phyloP scores from a whole-genome alignment of 306 rosid genomes.

The Ormosia emarginata region DNA sequence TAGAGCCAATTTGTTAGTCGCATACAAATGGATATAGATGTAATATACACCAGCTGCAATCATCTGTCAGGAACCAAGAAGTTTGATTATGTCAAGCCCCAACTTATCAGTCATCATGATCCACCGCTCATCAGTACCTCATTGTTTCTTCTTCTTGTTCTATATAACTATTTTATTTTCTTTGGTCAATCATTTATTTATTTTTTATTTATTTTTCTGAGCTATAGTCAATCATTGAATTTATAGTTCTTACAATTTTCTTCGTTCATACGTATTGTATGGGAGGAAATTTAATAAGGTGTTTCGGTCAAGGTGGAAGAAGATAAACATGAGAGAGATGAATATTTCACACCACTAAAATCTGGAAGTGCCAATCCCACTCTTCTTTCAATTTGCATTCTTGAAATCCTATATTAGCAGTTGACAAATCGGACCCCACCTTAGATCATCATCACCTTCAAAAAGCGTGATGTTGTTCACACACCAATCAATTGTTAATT shows the following conservation, averaged over 20 bases:
- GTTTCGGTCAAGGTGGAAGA: conserved; percentile 14
- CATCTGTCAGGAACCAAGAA: neutral
- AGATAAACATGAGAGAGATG: conserved; percentile 20
- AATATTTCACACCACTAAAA: neutral
- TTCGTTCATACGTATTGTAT: neutral
- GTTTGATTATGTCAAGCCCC: neutral
- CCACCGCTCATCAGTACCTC: neutral
- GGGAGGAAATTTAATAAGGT: neutral
- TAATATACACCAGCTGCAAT: neutral
- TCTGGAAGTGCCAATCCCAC: neutral
- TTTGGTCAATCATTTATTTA: neutral
- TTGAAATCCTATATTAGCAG: neutral
- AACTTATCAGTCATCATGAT: neutral
- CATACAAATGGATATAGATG: neutral
- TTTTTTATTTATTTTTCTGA: neutral
- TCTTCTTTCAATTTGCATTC: neutral
- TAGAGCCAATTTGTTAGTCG: neutral
- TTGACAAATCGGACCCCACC: neutral
- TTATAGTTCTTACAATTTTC: neutral
- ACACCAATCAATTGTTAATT: neutral
- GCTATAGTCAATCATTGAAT: conserved; percentile 22
- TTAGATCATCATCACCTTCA: neutral
- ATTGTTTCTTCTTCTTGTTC: neutral
- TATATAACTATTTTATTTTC: neutral
- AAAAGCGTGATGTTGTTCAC: neutral